Conservation (phyloP, 2,329 filamentous ascomycete species). For the Diaporthe sp. region DNA sequence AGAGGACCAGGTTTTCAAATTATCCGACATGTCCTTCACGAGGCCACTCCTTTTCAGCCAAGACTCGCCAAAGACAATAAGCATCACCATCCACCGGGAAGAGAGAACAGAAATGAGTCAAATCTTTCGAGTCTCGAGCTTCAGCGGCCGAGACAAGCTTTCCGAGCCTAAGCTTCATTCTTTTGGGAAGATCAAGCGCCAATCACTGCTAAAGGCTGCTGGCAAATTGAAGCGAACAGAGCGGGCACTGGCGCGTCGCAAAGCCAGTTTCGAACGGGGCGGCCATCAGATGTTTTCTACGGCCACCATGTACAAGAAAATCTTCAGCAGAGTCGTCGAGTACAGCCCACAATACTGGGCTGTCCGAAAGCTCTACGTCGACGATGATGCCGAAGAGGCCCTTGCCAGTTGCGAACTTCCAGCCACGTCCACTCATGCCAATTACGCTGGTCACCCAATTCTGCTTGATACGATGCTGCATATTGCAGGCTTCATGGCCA, state of each 20-base stretch:
- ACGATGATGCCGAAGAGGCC: not conserved
- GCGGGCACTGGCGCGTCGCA: not conserved
- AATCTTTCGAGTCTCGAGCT: not conserved
- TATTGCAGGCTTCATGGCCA: constrained; percentile 5
- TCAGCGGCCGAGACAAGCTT: not conserved
- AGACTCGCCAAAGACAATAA: not conserved
- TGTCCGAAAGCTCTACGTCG: not conserved
- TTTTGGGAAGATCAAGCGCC: not conserved
- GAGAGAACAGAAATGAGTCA: not conserved
- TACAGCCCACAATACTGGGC: constrained; percentile 4
- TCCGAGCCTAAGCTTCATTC: not conserved
- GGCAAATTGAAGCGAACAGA: not conserved
- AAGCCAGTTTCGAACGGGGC: not conserved
- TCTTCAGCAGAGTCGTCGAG: not conserved
- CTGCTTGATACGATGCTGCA: constrained; percentile 10
- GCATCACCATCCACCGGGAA: not conserved
- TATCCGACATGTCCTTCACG: not conserved
- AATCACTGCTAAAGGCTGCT: not conserved
- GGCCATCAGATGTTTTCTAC: not conserved
- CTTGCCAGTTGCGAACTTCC: not conserved
- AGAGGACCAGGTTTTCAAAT: not conserved
- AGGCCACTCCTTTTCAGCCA: not conserved
- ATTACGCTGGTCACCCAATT: not conserved
- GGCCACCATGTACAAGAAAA: not conserved
- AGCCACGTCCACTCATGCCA: too few relatives aligned